Percentiles rank a stretch among this genome's conserved stretches.
These are phyloP conservation scores for Microdochium nivale DNA, from an alignment of 2,329 filamentous ascomycete species.

Conservation along the genomic window DNA sequence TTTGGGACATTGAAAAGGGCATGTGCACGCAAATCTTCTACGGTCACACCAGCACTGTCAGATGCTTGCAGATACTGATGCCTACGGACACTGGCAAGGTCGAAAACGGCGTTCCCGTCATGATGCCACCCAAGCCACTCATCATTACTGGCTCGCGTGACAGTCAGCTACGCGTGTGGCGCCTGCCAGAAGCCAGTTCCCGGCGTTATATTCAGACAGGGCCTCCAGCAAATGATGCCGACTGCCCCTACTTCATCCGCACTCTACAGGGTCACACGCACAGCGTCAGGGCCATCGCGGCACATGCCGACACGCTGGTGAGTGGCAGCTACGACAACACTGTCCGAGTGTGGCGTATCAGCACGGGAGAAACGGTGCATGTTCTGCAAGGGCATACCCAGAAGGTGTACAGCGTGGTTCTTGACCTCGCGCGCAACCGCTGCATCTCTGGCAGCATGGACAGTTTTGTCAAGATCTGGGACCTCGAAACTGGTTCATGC, in stretches of 20 bases:
- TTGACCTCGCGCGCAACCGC: constrained; percentile 83
- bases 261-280: constrained; percentile 80
- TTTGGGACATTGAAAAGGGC: constrained; percentile 95
- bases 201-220: constrained; percentile 71
- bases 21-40: constrained; percentile 93
- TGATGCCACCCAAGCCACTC: constrained; percentile 89
- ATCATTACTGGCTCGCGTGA: constrained; percentile 97
- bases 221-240: constrained; percentile 62
- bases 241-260: constrained; percentile 92
- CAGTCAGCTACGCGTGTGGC: constrained; percentile 90
- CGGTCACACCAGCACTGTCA: constrained; percentile 93
- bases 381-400: constrained; percentile 78
- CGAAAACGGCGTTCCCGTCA: constrained; percentile 63
- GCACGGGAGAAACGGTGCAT: constrained; percentile 81
- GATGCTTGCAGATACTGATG: constrained; percentile 90
- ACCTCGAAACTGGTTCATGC: constrained; percentile 74
- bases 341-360: constrained; percentile 95
- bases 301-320: constrained; percentile 89
- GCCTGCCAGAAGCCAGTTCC: constrained; percentile 73
- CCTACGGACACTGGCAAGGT: constrained; percentile 69
- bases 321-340: constrained; percentile 95
- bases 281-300: constrained; percentile 92
- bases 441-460: constrained; percentile 99
- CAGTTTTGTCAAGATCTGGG: constrained; percentile 96
- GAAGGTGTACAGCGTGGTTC: constrained; percentile 95